Conservation (phyloP, 192 early-diverging fungal species). For the Linnemannia hyalina region DNA sequence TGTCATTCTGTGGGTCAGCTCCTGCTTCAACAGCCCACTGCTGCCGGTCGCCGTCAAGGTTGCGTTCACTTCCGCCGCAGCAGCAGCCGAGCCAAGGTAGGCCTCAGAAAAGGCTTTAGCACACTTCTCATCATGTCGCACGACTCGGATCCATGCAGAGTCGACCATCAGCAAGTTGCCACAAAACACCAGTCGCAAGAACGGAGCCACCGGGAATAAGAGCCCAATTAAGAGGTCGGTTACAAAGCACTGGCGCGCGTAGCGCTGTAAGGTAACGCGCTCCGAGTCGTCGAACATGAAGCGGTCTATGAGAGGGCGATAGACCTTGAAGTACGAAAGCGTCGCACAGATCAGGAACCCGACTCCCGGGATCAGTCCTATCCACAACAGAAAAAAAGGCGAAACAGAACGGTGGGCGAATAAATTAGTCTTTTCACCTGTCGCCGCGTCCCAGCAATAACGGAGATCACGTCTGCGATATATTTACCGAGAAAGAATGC, state of each 20-base stretch:
- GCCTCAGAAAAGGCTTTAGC: not conserved
- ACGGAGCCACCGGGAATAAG: constrained; percentile 13
- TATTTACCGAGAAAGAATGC: not conserved
- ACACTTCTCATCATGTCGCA: constrained; percentile 22
- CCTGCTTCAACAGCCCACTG: too few relatives aligned
- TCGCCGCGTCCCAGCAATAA: too few relatives aligned
- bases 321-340: constrained; percentile 22
- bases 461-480: too few relatives aligned
- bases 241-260: not conserved
- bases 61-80: not conserved
- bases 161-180: constrained; percentile 19
- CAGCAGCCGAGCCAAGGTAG: not conserved
- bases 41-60: not conserved
- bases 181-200: constrained; percentile 16
- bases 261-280: not conserved
- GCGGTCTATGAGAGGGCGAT: constrained; percentile 10
- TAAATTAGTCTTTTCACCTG: not conserved
- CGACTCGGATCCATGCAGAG: not conserved
- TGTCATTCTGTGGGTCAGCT: too few relatives aligned
- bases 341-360: constrained; percentile 9
- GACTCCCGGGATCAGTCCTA: constrained; percentile 34
- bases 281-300: not conserved
- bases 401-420: too few relatives aligned
- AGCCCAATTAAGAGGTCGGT: not conserved
- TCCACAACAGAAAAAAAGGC: not conserved